Base-by-base conservation (phyloP, 441 rosid species). In the Bocquillonia castaneifolia region DNA sequence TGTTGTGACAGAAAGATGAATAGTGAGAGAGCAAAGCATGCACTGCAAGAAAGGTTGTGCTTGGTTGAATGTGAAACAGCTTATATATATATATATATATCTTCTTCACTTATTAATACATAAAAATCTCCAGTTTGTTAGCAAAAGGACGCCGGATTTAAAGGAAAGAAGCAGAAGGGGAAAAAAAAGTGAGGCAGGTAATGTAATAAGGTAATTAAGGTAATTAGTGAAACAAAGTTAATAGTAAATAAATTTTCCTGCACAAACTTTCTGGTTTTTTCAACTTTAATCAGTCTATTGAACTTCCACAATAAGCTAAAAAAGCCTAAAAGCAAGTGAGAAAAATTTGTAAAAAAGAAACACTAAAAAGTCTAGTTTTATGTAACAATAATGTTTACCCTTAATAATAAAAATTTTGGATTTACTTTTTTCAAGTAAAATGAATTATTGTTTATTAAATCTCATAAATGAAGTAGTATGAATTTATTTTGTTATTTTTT, bases 81-180 rank as follows among this genome's bases (percentile, higher is more conserved):
- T 9, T 59, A 36, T 17, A 32, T n/a, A n/a, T n/a, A n/a, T n/a
- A n/a, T n/a, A n/a, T n/a, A 6, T 20, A 5, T 37, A 9, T 37
- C 10, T 37, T 37, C 10, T 37, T 12, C 4, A 2, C 44, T 14
- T 39, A 12, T 39, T 39, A 39, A 12, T 1, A 8, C 12, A 10
- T 9, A 53, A 22, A 18, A 52, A n/a, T 66, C 15, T 54, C 42
- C 42, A 55, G 54, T 29, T 13, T 50, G 39, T 39, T 62, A 28
- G 48, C 54, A 66, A 69, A 73, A 70, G 73, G 15, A 28, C 71
- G 74, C 71, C 88, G 80, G 83, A 76, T 76, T 81, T 76, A 60
- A 22, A 71, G 84, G 84, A 48, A 67, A 69, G 45, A 61, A 64
- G 58, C 68, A 45, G 34, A 17, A 39, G 34, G 29, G 18, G 61